Evolutionary conservation across 352 stramenopile species (phyloP), one percentile per base, ranked within the genome.

Genomic region (Pythium folliculosum): DNA sequence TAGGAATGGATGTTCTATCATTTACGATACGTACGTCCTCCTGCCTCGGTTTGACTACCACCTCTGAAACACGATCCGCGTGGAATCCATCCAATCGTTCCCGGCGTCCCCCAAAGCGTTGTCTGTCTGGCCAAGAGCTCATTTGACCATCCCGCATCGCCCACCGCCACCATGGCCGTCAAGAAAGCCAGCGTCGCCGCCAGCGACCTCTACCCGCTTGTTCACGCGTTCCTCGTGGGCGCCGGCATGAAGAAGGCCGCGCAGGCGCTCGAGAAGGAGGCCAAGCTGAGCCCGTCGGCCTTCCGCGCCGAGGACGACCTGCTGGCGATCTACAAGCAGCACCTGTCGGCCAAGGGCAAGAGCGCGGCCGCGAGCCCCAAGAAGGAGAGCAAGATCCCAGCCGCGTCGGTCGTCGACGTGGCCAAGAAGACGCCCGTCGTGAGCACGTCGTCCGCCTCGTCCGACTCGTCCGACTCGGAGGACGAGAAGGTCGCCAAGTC

Each of bases 191-290:
- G 43, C 38, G 76, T 82, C 35, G 84, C 80, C 43, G 80, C 86
- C 16, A 94, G 84, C 68, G 88, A 96, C 72, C 61, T 96, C 32
- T 91, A 83, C 64, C 86, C 88, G 60, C 65, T 93, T 13, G 77
- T 96, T 16, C 80, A 91, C 51, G 78, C 84, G 63, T 82, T 94
- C 37, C 73, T 96, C 58, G 71, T 55, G 17, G 63, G 67, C 69
- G 71, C 77, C n/a, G 88, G 88, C 16, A 79, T 96, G 58, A 89
- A 91, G 66, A 89, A 89, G 70, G 52, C 83, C 13, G 88, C 86
- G 23, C 67, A 81, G 22, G 76, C 82, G 40, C 61, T 96, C 56
- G 67, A 77, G 30, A 90, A 92, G 61, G 88, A 96, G 63, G 77
- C 84, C 59, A 90, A 92, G 49, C 60, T 94, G 64, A 84, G 68